Evolutionary conservation across 2,329 filamentous ascomycete genomes (phyloP).

Genomic region (Penicillium glabrum): DNA sequence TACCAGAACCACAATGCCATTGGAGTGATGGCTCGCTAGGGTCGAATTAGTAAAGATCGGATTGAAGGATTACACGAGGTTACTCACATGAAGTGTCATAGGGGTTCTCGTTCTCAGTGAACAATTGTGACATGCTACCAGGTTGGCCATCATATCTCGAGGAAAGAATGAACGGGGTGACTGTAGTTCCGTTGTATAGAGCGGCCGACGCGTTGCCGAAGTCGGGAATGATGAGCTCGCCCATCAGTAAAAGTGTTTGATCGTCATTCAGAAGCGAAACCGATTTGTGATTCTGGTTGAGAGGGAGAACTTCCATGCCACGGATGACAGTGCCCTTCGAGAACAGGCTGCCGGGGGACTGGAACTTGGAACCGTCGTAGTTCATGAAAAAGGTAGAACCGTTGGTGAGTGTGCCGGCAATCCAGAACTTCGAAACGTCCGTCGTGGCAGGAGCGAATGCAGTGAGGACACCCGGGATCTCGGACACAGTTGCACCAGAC

Average conservation of each 20-base stretch:
- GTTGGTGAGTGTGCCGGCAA: conserved; percentile 68
- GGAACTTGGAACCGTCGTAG: conserved; percentile 73
- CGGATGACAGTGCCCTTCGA: conserved; percentile 67
- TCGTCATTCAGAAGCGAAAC: conserved; percentile 64
- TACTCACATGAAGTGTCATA: conserved; percentile 56
- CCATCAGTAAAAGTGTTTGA: conserved; percentile 80
- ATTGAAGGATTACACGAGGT: conserved; percentile 50
- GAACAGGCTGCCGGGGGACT: conserved; percentile 63
- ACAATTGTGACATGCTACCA: conserved; percentile 77
- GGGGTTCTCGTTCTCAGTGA: conserved; percentile 77
- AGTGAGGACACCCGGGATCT: conserved; percentile 76
- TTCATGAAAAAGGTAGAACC: conserved; percentile 77
- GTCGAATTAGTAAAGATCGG: conserved; percentile 13
- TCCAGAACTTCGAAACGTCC: conserved; percentile 76
- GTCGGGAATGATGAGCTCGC: conserved; percentile 70
- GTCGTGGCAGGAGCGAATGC: conserved; percentile 72
- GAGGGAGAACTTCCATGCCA: conserved; percentile 76
- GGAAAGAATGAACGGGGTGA: conserved; percentile 79
- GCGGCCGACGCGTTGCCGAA: conserved; percentile 84
- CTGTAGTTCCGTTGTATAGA: conserved; percentile 78
- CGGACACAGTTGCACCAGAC: conserved; percentile 51
- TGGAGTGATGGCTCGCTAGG: conserved; percentile 36
- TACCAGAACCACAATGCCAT: conserved; percentile 47
- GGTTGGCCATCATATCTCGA: conserved; percentile 63
- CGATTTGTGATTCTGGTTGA: conserved; percentile 66